Percentiles rank a stretch among this genome's conserved stretches.
These are phyloP conservation scores for Cryphonectria nitschkei DNA, from an alignment of 2,329 filamentous ascomycete species.

Conservation along the genomic window DNA sequence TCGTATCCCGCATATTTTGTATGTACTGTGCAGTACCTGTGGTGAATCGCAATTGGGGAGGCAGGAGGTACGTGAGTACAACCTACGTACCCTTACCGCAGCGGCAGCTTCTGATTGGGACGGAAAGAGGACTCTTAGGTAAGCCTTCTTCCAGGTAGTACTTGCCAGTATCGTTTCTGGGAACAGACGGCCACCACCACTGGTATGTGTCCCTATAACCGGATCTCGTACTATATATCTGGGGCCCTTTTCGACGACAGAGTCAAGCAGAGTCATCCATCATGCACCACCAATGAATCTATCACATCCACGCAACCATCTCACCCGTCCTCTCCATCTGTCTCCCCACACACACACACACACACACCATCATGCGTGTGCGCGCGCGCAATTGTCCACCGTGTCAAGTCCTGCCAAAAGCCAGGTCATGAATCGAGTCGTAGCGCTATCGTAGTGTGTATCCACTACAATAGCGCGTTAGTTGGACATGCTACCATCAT, in stretches of 20 bases:
- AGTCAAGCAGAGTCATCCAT: neutral
- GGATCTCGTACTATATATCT: no score
- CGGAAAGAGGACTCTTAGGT: neutral
- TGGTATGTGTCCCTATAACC: neutral
- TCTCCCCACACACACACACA: no score
- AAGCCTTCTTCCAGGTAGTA: neutral
- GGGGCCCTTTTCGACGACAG: neutral
- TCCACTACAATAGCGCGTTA: neutral
- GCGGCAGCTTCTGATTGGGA: neutral
- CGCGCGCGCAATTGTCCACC: neutral
- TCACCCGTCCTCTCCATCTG: neutral
- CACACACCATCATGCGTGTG: no score
- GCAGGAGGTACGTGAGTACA: neutral
- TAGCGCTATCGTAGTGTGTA: constrained; percentile 2
- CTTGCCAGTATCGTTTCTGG: neutral
- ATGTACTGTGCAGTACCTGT: neutral
- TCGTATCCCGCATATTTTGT: neutral
- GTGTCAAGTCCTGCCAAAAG: neutral
- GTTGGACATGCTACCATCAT: neutral
- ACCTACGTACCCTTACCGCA: neutral
- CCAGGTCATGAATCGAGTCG: constrained; percentile 3
- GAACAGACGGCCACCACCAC: no score
- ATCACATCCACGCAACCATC: neutral
- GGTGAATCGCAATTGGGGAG: neutral
- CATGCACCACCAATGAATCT: no score